Percentiles rank a stretch among this genome's conserved stretches.
Evolutionary conservation across 768 basidiomycete species (phyloP).

Genomic region (Mycena rosella): DNA sequence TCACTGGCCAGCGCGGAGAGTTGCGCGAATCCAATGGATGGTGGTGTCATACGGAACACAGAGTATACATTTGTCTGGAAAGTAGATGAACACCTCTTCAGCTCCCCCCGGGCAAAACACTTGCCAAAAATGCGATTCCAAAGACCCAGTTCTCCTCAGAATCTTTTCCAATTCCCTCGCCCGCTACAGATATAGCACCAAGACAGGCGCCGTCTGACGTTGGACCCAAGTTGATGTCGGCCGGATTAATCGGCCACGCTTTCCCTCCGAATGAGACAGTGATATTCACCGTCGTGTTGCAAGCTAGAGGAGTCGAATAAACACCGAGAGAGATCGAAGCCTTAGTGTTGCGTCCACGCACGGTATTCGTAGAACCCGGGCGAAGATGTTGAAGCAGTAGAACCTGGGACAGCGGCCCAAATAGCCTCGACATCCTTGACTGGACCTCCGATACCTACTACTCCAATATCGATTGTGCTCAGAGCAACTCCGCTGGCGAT

Average conservation of each 20-base stretch:
- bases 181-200: not conserved
- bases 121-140: not conserved
- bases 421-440: not conserved
- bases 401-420: not conserved
- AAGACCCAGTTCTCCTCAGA: not conserved
- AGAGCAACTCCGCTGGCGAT: not conserved
- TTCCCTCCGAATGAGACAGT: not conserved
- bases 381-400: not conserved
- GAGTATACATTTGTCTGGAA: not conserved
- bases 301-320: not conserved
- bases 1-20: not conserved
- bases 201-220: not conserved
- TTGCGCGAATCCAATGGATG: not conserved
- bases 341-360: not conserved
- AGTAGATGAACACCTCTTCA: not conserved
- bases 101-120: not conserved
- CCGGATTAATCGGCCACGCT: not conserved
- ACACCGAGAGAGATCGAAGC: not conserved
- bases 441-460: not conserved
- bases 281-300: not conserved
- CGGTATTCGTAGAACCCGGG: not conserved
- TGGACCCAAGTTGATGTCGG: not conserved
- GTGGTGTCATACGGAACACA: not conserved
- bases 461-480: not conserved
- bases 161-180: too few species aligned